Percentiles rank a stretch among this genome's conserved stretches.
Conservation (phyloP, 345 rosid species). For the Corymbia maculata region DNA sequence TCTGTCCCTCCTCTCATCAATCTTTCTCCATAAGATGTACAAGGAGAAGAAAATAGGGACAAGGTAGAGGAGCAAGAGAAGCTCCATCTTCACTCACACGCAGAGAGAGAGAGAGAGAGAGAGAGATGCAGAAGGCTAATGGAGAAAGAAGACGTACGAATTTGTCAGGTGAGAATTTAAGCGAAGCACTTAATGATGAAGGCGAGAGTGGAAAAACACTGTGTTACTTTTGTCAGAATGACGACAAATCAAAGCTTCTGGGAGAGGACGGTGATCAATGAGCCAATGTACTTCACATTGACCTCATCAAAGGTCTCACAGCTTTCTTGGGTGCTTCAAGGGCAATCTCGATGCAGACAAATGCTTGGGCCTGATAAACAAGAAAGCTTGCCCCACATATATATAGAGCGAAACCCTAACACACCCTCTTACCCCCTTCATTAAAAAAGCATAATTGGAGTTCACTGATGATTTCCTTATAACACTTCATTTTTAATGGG, state of each 20-base stretch:
- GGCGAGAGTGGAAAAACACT: not conserved
- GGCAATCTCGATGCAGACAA: not conserved
- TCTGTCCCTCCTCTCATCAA: conserved; percentile 9
- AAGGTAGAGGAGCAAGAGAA: conserved; percentile 3
- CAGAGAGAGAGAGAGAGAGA: conserved; percentile 1
- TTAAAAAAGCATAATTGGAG: not conserved
- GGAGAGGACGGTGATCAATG: not conserved
- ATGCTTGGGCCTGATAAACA: not conserved
- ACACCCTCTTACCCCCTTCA: not conserved
- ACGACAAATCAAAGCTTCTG: not conserved
- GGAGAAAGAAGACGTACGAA: not conserved
- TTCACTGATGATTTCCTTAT: not conserved
- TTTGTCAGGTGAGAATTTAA: not conserved
- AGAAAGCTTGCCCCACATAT: not conserved
- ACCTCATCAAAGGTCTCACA: not conserved
- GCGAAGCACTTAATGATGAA: not conserved
- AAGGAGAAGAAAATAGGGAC: conserved; percentile 8
- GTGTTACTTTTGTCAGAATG: not conserved
- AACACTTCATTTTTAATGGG: not conserved
- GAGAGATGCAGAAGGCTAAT: not conserved
- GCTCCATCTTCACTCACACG: conserved; percentile 12
- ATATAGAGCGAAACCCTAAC: not conserved
- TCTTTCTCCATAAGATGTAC: conserved; percentile 3
- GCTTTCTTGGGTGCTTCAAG: not conserved
- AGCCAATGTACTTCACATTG: not conserved